Percentiles rank a stretch among this genome's conserved stretches.
Evolutionary conservation across 75 land plant species (phyloP).

Genomic region (Cryptomeria japonica): DNA sequence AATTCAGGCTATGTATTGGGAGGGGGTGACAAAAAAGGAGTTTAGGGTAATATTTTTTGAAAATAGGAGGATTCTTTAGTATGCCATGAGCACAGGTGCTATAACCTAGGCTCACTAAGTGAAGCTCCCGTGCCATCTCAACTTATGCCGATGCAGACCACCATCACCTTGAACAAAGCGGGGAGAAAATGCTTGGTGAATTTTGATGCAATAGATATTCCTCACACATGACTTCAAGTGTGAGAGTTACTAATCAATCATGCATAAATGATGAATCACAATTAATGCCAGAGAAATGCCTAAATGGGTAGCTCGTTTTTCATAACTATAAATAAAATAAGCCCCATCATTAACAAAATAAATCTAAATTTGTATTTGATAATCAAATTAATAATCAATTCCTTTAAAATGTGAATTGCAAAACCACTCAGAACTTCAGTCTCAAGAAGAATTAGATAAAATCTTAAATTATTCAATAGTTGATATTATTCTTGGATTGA

Average conservation of each 20-base stretch:
- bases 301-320: background rate
- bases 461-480: no score
- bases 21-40: no score
- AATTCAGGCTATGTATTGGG: no score
- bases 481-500: no score
- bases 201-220: background rate
- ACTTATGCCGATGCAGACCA: no score
- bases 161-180: background rate
- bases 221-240: background rate
- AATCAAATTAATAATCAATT: background rate
- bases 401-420: background rate
- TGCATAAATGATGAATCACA: background rate
- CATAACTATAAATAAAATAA: background rate
- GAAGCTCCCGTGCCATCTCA: no score
- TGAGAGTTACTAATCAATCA: background rate
- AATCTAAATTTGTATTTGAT: background rate
- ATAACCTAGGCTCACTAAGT: no score
- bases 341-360: background rate
- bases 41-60: no score
- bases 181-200: background rate
- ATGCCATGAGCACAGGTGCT: no score
- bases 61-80: no score
- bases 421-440: background rate
- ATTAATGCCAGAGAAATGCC: background rate
- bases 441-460: background rate